Evolutionary conservation across 2,329 filamentous ascomycete genomes (phyloP), one percentile per base, ranked within the genome.

Genomic region (Malbranchea cinnamomea): DNA sequence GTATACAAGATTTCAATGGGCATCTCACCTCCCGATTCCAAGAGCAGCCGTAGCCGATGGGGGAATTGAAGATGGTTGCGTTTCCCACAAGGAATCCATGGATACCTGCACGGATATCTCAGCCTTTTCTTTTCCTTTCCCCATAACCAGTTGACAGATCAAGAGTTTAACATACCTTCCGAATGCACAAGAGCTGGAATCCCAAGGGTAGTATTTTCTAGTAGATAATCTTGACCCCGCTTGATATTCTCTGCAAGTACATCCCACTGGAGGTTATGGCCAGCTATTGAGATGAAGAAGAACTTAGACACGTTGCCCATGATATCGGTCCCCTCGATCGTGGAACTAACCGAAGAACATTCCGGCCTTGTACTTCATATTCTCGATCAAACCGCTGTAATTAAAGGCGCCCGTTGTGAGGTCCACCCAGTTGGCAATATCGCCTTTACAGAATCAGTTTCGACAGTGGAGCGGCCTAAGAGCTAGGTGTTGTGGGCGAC

Each of bases 41-140:
- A 0, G 76, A 76, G 44, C 74, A 80, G 10, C 70, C 77, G 31
- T 78, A 69, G 5, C 61, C 77, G 41, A 83, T 81, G 0, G 78
- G 78, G 1, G 74, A 79, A 52, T 82, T 83, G 59, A 82, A 84
- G 35, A 83, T 78, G 2, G 78, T 83, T 2, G 75, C 77, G 47
- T 82, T 82, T 6, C 68, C 26, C 18, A 76, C 67, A 18, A 81
- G 57, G 40, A 82, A 73, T 1, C 77, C 78, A 43, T 83, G 78
- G 25, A 83, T 76, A 21, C 27, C 23, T 25, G 3, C 21, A 23
- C 11, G 9, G 4, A 3, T 10, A 11, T 23, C 21, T 11, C 11
- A 10, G 1, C 10, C 9, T 23, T 23, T 23, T 5, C 9, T 9
- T 9, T 9, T 23, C 21, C 11, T 23, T 4, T 3, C 21, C 11